Evolutionary conservation across 371 early-diverging fungal species (phyloP), one percentile per base, ranked within the genome.

Genomic region (Mortierella sp.): DNA sequence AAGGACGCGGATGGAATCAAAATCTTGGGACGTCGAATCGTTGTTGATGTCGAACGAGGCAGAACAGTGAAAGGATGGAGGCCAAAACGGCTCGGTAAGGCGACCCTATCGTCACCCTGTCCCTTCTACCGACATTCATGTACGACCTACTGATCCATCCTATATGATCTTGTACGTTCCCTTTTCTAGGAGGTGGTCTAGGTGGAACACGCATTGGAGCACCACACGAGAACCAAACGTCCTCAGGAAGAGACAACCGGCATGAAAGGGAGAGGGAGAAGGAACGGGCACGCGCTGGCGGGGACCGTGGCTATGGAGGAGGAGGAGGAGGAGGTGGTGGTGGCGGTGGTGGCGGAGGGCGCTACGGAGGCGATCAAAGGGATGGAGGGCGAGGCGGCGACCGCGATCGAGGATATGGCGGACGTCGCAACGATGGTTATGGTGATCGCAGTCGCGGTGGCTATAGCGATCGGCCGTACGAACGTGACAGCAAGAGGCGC

Each of bases 21-120:
- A 66, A 83, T 98, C 18, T 80, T 92, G 38, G 95, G 94, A 19
- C 90, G 94, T 21, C 90, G 96, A 34, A 84, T 96, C 19, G 83
- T 96, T 19, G 95, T 97, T 2, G 98, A 98, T 79, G 97, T 98
- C 10, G 98, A 98, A 76, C 91, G 98, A 58, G 98, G 97, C 21
- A 88, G 98, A 43, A 96, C 97, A 13, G 98, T 97, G 16, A 94
- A 93, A 63, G 97, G 93, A 45, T 98, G 97, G 97, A 83, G 82
- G 57, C 98, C 98, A 27, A 93, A 96, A 62, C 85, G 95, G 45
- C 83, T 95, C 8, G 91, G 84, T 82, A 81, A 73, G 64, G 7
- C 26, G 13, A 19, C n/a, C 21, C 28, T 41, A 3, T 23, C 34
- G 16, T 23, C 4, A 41, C 9, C 3, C 45, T 19, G 16, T 19